Percentiles rank a stretch among this genome's conserved stretches.
These are phyloP conservation scores for Botrytis squamosa DNA, from an alignment of 2,329 filamentous ascomycete species.

Conservation along the genomic window DNA sequence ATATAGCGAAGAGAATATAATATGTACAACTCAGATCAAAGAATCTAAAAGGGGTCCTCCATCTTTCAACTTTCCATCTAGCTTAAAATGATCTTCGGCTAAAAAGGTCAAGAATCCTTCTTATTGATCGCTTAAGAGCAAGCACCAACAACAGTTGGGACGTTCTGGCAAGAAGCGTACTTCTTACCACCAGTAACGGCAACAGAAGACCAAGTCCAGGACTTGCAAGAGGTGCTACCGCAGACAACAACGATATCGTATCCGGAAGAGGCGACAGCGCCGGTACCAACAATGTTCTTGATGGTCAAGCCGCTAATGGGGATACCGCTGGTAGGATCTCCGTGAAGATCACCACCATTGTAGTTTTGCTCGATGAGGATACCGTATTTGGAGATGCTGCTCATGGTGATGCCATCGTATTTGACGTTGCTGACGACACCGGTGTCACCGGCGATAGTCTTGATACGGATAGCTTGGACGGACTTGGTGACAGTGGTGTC, in stretches of 20 bases:
- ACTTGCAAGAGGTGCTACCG: background rate
- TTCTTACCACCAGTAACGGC: background rate
- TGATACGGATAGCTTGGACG: background rate
- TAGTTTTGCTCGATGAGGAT: background rate
- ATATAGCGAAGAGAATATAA: background rate
- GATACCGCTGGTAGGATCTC: background rate
- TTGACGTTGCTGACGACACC: background rate
- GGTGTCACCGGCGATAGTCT: background rate
- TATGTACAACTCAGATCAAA: background rate
- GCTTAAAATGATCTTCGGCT: background rate
- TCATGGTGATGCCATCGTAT: background rate
- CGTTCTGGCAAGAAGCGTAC: background rate
- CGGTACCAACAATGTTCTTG: background rate
- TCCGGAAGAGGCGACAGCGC: background rate
- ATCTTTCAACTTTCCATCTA: background rate
- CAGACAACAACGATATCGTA: background rate
- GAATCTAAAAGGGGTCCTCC: background rate
- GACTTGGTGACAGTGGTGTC: background rate
- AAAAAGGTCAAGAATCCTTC: background rate
- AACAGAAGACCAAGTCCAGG: background rate
- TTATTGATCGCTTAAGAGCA: background rate
- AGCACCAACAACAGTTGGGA: background rate
- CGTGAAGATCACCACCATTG: background rate
- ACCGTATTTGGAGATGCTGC: background rate
- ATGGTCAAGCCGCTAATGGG: background rate